Conservation (phyloP, 306 rosid genomes). For the Pterocarpus macrocarpus region DNA sequence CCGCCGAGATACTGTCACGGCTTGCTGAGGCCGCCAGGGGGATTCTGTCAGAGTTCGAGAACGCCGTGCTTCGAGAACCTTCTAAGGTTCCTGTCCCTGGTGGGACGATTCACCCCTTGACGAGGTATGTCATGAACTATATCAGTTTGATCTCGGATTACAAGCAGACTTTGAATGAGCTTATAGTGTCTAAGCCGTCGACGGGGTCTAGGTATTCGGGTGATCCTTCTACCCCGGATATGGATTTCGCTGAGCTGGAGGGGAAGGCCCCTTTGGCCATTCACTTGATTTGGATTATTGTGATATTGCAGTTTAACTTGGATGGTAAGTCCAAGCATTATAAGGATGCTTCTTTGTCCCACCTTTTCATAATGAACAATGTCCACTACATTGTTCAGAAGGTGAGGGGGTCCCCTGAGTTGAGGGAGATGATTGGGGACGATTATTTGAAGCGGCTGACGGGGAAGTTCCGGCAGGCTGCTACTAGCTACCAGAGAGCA, state of each 20-base stretch:
- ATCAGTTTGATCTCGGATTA: constrained; percentile 93
- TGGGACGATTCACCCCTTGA: constrained; percentile 95
- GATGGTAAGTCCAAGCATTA: constrained; percentile 95
- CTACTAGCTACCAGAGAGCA: constrained; percentile 92
- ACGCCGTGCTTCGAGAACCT: constrained; percentile 90
- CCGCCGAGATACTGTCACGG: constrained; percentile 90
- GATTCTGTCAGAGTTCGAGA: constrained; percentile 90
- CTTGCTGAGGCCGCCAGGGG: constrained; percentile 97
- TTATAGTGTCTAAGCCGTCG: constrained; percentile 91
- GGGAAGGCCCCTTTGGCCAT: constrained; percentile 82
- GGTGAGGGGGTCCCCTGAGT: constrained; percentile 85
- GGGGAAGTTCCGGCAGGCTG: constrained; percentile 86
- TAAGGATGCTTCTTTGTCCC: constrained; percentile 77
- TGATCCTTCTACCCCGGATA: constrained; percentile 84
- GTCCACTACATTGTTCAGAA: constrained; percentile 98
- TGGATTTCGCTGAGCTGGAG: constrained; percentile 88
- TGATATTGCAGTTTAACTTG: constrained; percentile 86
- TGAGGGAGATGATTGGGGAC: constrained; percentile 92
- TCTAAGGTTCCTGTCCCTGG: constrained; percentile 94
- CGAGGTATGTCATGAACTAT: constrained; percentile 98
- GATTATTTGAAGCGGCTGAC: constrained; percentile 86
- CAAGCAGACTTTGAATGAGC: constrained; percentile 81
- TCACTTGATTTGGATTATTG: constrained; percentile 97
- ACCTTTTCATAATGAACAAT: constrained; percentile 94
- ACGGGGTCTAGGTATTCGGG: constrained; percentile 83